Conservation (phyloP, 106 monocot species). For the Vanilla planifolia region DNA sequence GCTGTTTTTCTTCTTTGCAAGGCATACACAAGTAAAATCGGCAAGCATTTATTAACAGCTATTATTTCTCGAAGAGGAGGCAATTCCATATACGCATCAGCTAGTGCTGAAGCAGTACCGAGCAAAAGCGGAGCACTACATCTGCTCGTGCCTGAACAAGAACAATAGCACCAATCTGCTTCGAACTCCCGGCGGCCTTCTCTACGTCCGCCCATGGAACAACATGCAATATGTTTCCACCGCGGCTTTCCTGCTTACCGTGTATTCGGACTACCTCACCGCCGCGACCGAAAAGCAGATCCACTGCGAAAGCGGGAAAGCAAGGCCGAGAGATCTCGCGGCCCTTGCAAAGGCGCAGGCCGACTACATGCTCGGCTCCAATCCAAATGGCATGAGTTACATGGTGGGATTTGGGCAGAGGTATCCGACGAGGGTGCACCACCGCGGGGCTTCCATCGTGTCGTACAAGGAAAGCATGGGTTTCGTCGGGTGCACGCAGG, state of each 20-base stretch:
- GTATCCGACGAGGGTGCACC: conserved; percentile 65
- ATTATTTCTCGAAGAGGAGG: conserved; percentile 15
- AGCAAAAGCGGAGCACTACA: conserved; percentile 68
- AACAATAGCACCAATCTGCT: conserved; percentile 65
- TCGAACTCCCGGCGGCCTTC: conserved; percentile 63
- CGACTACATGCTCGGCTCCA: conserved; percentile 73
- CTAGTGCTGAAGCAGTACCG: conserved; percentile 37
- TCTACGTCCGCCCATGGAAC: conserved; percentile 79
- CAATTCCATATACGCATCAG: conserved; percentile 8
- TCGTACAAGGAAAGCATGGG: conserved; percentile 56
- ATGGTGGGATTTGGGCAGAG: conserved; percentile 62
- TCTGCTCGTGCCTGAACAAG: conserved; percentile 61
- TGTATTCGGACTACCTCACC: conserved; percentile 58
- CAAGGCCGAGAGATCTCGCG: conserved; percentile 18
- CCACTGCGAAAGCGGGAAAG: conserved; percentile 26
- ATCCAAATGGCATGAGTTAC: conserved; percentile 60
- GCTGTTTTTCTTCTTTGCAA: too few species aligned
- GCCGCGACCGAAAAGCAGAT: neutral
- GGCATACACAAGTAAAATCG: too few species aligned
- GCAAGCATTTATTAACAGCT: conserved; percentile 32
- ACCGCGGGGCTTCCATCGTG: conserved; percentile 61
- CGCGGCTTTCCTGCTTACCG: conserved; percentile 61
- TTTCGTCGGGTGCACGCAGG: conserved; percentile 90
- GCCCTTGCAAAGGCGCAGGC: conserved; percentile 34
- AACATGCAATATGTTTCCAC: conserved; percentile 82